These are phyloP conservation scores for Monosporozyma unispora DNA, from an alignment of 805 yeast genomes.

Conservation along the genomic window DNA sequence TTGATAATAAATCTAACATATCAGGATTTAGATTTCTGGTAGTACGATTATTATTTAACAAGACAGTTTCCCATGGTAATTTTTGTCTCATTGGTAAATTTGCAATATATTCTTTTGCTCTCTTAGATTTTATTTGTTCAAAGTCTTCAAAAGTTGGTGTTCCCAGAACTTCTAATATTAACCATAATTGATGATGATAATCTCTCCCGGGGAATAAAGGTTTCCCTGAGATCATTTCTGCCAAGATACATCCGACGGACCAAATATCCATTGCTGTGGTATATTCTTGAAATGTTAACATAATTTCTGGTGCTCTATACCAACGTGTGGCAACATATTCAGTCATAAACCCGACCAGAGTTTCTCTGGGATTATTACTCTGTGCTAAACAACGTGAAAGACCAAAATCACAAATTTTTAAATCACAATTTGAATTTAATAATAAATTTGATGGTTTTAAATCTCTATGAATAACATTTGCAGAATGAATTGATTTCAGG, in stretches of 20 bases:
- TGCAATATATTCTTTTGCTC: conserved; percentile 70
- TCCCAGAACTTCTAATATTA: conserved; percentile 62
- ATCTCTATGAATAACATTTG: conserved; percentile 68
- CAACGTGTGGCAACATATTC: conserved; percentile 81
- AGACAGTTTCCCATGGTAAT: conserved; percentile 35
- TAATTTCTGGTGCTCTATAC: conserved; percentile 80
- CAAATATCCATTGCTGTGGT: conserved; percentile 72
- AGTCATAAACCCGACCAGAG: conserved; percentile 49
- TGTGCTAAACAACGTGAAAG: conserved; percentile 48
- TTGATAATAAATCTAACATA: conserved; percentile 56
- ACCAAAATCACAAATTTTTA: conserved; percentile 75
- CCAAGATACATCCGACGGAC: conserved; percentile 74
- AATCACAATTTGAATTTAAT: conserved; percentile 60
- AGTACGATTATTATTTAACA: conserved; percentile 9
- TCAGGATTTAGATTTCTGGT: conserved; percentile 30
- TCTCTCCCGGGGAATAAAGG: conserved; percentile 74
- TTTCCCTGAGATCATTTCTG: conserved; percentile 52
- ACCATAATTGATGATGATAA: conserved; percentile 56
- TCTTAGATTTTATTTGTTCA: conserved; percentile 59
- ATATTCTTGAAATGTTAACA: conserved; percentile 64
- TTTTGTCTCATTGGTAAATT: conserved; percentile 55
- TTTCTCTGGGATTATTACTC: conserved; percentile 34
- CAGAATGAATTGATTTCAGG: conserved; percentile 60
- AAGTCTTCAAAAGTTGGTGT: conserved; percentile 69
- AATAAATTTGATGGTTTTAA: conserved; percentile 66